Evolutionary conservation across 345 rosid genomes (phyloP).

Genomic region (Carallia brachiata): DNA sequence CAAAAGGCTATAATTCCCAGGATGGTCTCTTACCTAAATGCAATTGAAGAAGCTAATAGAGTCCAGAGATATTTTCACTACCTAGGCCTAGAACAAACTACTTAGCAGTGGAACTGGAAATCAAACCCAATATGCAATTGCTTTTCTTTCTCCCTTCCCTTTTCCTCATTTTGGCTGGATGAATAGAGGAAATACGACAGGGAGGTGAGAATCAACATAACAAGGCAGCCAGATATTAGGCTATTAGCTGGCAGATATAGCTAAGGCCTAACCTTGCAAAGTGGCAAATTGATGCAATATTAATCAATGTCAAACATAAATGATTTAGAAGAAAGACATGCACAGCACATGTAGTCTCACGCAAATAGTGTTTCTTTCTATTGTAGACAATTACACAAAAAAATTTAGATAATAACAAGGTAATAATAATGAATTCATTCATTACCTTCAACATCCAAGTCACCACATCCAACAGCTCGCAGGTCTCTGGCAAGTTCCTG

Average conservation of each 20-base stretch:
- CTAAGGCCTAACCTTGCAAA: not conserved
- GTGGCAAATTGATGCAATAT: not conserved
- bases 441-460: conserved; percentile 93
- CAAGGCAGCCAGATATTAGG: not conserved
- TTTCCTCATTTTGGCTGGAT: not conserved
- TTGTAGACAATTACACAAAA: not conserved
- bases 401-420: not conserved
- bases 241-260: not conserved
- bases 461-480: conserved; percentile 94
- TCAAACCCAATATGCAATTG: not conserved
- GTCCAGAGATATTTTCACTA: not conserved
- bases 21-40: no score
- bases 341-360: not conserved
- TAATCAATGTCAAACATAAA: conserved; percentile 1
- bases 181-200: not conserved
- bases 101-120: not conserved
- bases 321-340: conserved; percentile 1
- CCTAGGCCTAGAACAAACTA: not conserved
- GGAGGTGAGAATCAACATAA: not conserved
- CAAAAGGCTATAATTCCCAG: no score
- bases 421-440: not conserved
- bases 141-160: not conserved
- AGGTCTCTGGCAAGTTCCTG: conserved; percentile 96
- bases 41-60: not conserved
- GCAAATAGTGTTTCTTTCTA: not conserved